Percentiles rank a stretch among this genome's conserved stretches.
phyloP scores from a whole-genome alignment of 2,329 filamentous ascomycete species.

The Teratosphaeriaceae sp. region DNA sequence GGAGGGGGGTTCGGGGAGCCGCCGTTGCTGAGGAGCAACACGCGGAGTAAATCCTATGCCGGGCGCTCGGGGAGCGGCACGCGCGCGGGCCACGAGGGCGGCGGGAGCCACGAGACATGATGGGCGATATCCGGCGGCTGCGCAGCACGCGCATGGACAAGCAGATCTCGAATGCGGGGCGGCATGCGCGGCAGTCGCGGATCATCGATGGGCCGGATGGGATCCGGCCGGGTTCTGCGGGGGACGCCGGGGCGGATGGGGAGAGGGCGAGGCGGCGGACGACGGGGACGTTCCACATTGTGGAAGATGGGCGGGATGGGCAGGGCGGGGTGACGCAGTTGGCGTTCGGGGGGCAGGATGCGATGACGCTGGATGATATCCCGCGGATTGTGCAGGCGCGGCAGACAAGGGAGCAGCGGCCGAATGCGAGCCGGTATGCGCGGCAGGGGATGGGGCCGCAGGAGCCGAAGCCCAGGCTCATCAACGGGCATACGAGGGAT shows the following conservation, averaged over 20 bases:
- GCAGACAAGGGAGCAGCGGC: conserved; percentile 84
- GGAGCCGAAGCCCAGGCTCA: conserved; percentile 61
- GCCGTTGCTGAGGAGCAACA: conserved; percentile 56
- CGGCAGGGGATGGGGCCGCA: conserved; percentile 61
- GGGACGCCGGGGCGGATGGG: conserved; percentile 34
- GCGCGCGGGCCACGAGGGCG: conserved; percentile 32
- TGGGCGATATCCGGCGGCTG: conserved; percentile 87
- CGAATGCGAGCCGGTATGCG: conserved; percentile 69
- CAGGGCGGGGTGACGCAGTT: conserved; percentile 65
- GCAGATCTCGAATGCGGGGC: conserved; percentile 86
- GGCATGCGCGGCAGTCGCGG: conserved; percentile 80
- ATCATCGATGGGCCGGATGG: conserved; percentile 86
- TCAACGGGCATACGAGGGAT: conserved; percentile 63
- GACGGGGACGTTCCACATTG: conserved; percentile 61
- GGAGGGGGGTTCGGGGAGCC: conserved; percentile 25
- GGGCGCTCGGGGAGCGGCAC: conserved; percentile 50
- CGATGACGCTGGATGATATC: conserved; percentile 91
- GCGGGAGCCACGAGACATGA: conserved; percentile 74
- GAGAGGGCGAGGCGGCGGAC: conserved; percentile 15
- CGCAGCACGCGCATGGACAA: conserved; percentile 92
- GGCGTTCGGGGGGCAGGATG: conserved; percentile 85
- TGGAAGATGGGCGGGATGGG: conserved; percentile 69
- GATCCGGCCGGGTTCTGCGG: conserved; percentile 65
- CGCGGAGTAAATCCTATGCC: conserved; percentile 67
- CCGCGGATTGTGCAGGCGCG: conserved; percentile 92